phyloP scores from a whole-genome alignment of 2,329 filamentous ascomycete genomes.

The Neofusicoccum cordaticola region DNA sequence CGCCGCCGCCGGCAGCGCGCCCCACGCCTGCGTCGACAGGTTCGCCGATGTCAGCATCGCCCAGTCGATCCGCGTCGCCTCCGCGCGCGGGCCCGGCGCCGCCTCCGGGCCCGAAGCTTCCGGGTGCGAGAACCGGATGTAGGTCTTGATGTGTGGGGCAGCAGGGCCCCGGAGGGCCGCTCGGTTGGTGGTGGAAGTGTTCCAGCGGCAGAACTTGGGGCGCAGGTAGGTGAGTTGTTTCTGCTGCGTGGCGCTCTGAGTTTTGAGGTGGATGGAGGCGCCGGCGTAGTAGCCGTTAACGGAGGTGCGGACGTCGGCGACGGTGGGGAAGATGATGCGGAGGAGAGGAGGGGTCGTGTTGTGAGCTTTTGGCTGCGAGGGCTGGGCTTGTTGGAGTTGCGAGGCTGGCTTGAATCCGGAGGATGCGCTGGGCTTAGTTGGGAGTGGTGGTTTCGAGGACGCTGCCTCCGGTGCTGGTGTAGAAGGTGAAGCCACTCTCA shows the following conservation, averaged over 20 bases:
- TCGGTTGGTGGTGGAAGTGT: not conserved
- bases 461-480: not conserved
- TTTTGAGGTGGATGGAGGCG: slow-evolving; percentile 77
- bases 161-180: slow-evolving; percentile 51
- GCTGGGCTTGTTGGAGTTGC: not conserved
- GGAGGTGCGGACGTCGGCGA: slow-evolving; percentile 72
- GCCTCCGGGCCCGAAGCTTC: not conserved
- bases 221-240: slow-evolving; percentile 72
- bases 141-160: slow-evolving; percentile 88
- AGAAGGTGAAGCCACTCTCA: not conserved
- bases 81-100: slow-evolving; percentile 20
- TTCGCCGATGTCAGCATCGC: slow-evolving; percentile 89
- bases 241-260: slow-evolving; percentile 64
- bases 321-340: slow-evolving; percentile 77
- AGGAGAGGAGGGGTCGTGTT: slow-evolving; percentile 47
- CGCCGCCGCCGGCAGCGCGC: slow-evolving; percentile 50
- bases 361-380: not conserved
- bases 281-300: slow-evolving; percentile 77
- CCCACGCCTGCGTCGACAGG: slow-evolving; percentile 86
- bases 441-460: too few relatives aligned
- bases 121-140: slow-evolving; percentile 54
- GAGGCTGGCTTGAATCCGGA: not conserved
- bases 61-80: slow-evolving; percentile 67
- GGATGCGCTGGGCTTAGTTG: not conserved
- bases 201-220: slow-evolving; percentile 74